Percentiles rank a stretch among this genome's conserved stretches.
Conservation (phyloP, 2,329 filamentous ascomycete species). For the Eurotiales sp. region DNA sequence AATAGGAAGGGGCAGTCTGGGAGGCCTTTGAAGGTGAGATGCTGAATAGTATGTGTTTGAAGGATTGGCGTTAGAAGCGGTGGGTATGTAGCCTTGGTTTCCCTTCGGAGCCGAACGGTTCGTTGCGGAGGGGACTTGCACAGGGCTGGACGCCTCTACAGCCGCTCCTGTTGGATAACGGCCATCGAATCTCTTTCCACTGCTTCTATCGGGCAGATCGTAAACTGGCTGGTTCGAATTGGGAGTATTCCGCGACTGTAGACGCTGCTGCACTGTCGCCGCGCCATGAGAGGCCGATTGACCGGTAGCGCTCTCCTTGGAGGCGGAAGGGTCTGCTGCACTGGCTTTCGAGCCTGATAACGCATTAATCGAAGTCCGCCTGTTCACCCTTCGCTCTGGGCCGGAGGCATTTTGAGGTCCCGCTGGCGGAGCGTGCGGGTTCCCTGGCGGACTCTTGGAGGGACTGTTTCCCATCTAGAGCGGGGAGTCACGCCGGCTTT, state of each 20-base stretch:
- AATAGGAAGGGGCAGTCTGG: conserved; percentile 85
- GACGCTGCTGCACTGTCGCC: conserved; percentile 37
- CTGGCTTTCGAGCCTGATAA: conserved; percentile 37
- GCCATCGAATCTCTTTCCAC: conserved; percentile 22
- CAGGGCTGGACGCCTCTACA: conserved; percentile 34
- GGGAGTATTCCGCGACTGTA: conserved; percentile 37
- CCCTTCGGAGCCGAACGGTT: conserved; percentile 27
- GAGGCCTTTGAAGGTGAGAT: conserved; percentile 56
- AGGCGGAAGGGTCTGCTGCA: conserved; percentile 41
- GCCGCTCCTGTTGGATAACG: conserved; percentile 21
- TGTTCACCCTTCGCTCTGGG: conserved; percentile 37
- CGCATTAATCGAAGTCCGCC: conserved; percentile 39
- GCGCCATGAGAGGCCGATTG: conserved; percentile 34
- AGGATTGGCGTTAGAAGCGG: conserved; percentile 42
- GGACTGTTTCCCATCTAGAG: conserved; percentile 48
- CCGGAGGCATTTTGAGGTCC: conserved; percentile 22
- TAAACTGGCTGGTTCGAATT: conserved; percentile 26
- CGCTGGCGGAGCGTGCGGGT: conserved; percentile 25
- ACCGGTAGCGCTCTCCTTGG: conserved; percentile 41
- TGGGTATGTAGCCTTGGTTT: conserved; percentile 25
- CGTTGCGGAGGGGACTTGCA: conserved; percentile 32
- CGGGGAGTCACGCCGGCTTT: conserved; percentile 18
- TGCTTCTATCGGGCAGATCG: conserved; percentile 23
- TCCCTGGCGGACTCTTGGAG: conserved; percentile 40
- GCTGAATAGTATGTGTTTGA: conserved; percentile 47